Percentiles rank a stretch among this genome's conserved stretches.
Evolutionary conservation across 345 rosid species (phyloP).

Genomic region (Viola odorata): DNA sequence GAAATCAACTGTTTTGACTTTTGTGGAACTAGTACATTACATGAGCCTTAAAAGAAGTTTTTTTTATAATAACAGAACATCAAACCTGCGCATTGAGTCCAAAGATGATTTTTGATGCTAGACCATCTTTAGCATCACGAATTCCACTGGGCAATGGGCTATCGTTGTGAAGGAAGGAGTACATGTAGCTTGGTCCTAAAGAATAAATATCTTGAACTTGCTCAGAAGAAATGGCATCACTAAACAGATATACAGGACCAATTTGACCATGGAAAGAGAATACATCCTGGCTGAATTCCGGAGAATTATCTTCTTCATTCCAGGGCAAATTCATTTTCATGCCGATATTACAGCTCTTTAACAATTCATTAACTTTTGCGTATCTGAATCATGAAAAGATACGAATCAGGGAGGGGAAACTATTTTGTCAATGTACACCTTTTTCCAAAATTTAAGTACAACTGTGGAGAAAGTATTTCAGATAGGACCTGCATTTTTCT

Average conservation of each 20-base stretch:
- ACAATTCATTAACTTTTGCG: slow-evolving; percentile 72
- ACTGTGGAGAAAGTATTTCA: background rate
- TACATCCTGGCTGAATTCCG: slow-evolving; percentile 43
- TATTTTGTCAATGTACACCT: background rate
- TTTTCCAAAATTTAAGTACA: no score
- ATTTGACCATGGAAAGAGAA: slow-evolving; percentile 81
- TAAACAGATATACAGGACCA: slow-evolving; percentile 84
- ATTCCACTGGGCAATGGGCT: slow-evolving; percentile 63
- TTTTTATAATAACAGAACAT: background rate
- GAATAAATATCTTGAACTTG: slow-evolving; percentile 69
- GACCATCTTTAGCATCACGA: slow-evolving; percentile 89
- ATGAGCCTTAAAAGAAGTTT: background rate
- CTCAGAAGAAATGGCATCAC: slow-evolving; percentile 79
- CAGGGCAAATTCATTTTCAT: slow-evolving; percentile 48
- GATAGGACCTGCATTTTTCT: slow-evolving; percentile 86
- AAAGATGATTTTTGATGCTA: slow-evolving; percentile 78
- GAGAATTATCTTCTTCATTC: slow-evolving; percentile 48
- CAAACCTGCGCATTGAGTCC: slow-evolving; percentile 94
- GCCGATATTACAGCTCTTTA: slow-evolving; percentile 75
- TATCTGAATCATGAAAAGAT: slow-evolving; percentile 51
- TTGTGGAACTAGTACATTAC: background rate
- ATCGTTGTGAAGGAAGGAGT: slow-evolving; percentile 79
- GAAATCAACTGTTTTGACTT: slow-evolving; percentile 12
- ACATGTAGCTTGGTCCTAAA: slow-evolving; percentile 96
- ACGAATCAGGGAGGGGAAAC: slow-evolving; percentile 13